Base-by-base conservation (phyloP, 805 yeast genomes). In the Sporopachydermia lactativora region DNA sequence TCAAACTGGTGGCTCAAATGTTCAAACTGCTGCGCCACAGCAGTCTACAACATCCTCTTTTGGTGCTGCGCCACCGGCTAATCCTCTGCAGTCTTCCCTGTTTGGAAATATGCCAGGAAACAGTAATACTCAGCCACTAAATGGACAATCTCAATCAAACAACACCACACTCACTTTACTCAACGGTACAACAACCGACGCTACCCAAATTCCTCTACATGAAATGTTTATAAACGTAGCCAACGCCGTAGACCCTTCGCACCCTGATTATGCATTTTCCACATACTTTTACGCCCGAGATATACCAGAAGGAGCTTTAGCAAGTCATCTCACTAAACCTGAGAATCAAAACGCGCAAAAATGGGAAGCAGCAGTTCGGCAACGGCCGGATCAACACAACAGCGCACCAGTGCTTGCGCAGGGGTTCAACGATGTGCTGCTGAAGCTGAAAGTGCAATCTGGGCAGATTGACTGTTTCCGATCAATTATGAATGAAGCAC, bases 401-500 rank as follows among this genome's bases (percentile, higher is more conserved):
- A 24, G 31, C n/a, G 31, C 31, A 24, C 31, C 31, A 8, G 31
- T 24, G 8, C n/a, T 24, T 8, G 31, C 31, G n/a, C 31, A 24
- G n/a, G 31, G 31, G 8, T 24, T 24, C 31, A 24, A 24, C n/a
- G 31, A 24, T 24, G 31, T 24, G 8, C n/a, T 24, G 31, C 31
- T 24, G 31, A 24, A 24, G n/a, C n/a, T 24, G n/a, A 24, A 24
- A 24, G 31, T 24, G 13, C 31, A 24, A 24, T 24, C 31, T 8
- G 31, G 31, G n/a, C 31, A 24, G n/a, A n/a, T 24, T 24, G 31
- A 24, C n/a, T 24, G 31, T n/a, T 24, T 24, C 31, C 31, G 31
- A n/a, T 24, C 31, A 24, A 24, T 24, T 24, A 24, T 24, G 31
- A 24, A 24, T n/a, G 31, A 24, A 8, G 31, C 31, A 8, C 31